Base-by-base conservation (phyloP, 768 basidiomycete species). In the Mrakia gelida region DNA sequence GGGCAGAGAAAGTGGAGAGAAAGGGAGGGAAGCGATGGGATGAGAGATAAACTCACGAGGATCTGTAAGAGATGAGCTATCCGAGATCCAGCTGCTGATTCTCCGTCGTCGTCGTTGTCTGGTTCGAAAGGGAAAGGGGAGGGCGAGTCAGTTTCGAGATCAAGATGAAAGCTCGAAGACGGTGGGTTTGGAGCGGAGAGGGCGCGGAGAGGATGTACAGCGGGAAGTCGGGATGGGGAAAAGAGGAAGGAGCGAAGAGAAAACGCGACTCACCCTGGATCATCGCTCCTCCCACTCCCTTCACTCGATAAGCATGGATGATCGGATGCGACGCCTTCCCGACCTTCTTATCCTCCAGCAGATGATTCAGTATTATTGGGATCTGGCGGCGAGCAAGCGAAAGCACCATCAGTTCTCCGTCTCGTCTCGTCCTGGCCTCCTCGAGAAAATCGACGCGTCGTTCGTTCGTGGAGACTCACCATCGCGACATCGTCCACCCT, bases 71-170 rank as follows among this genome's bases (percentile, higher is more conserved):
- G 87, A 84, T 98, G 95, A 0, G 93, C 93, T 30, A 98, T 85
- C 26, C 96, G 88, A 62, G 92, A 90, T 7, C 96, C 96, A 28
- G 96, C 96, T 0, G 93, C 94, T 0, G 92, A 90, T 85, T 99
- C 96, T 1, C 95, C 93, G 77, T 98, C 92, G 79, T 98, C 95
- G 76, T 95, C 93, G 78, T 97, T 95, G 82, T 98, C 95, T 94
- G 80, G 54, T 1, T 16, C 16, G 18, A 52, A 52, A 52, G 45
- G 7, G 49, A 52, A 52, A 16, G 3, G 45, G 15, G 45, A 45
- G 45, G 21, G 49, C 3, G 18, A 52, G 49, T 18, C 16, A 52
- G 45, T 16, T 45, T 13, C 15, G 49, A 21, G 49, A 52, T 52
- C 15, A 5, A 52, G 49, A 5, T 7, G 49, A 52, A n/a, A n/a